Evolutionary conservation across 1,284 basidiomycete species (phyloP).

Genomic region (Leccinum griseonigrum): DNA sequence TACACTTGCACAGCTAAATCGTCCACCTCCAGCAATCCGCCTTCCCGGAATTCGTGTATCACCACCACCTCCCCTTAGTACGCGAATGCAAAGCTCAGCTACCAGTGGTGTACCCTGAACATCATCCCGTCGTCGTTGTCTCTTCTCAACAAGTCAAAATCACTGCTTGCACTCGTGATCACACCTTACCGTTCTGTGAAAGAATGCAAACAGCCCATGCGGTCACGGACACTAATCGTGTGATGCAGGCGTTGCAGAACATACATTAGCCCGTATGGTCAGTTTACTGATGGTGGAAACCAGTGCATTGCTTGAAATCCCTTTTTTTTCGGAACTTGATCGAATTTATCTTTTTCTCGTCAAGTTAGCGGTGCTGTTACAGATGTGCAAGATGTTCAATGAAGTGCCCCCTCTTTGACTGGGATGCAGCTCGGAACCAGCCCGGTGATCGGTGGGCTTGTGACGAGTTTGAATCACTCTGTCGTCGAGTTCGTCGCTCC

Average conservation of each 20-base stretch:
- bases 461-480: slow-evolving; percentile 87
- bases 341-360: slow-evolving; percentile 9
- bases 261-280: slow-evolving; percentile 99
- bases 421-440: slow-evolving; percentile 92
- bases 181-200: slow-evolving; percentile 88
- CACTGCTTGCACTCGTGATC: slow-evolving; percentile 89
- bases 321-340: neutral
- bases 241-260: slow-evolving; percentile 96
- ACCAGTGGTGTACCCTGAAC: slow-evolving; percentile 66
- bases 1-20: neutral
- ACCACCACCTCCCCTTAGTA: too few species aligned
- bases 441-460: slow-evolving; percentile 95
- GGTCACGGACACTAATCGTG: slow-evolving; percentile 94
- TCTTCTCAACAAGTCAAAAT: slow-evolving; percentile 88
- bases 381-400: slow-evolving; percentile 96
- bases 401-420: slow-evolving; percentile 99
- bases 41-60: too few species aligned
- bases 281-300: slow-evolving; percentile 98
- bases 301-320: slow-evolving; percentile 47
- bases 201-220: slow-evolving; percentile 77
- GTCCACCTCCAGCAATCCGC: too few species aligned
- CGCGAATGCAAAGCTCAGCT: too few species aligned
- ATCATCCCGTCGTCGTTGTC: slow-evolving; percentile 92
- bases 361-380: slow-evolving; percentile 90
- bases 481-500: slow-evolving; percentile 99